These are phyloP conservation scores for Podila epicladia DNA, from an alignment of 192 early-diverging fungal genomes.

Conservation along the genomic window DNA sequence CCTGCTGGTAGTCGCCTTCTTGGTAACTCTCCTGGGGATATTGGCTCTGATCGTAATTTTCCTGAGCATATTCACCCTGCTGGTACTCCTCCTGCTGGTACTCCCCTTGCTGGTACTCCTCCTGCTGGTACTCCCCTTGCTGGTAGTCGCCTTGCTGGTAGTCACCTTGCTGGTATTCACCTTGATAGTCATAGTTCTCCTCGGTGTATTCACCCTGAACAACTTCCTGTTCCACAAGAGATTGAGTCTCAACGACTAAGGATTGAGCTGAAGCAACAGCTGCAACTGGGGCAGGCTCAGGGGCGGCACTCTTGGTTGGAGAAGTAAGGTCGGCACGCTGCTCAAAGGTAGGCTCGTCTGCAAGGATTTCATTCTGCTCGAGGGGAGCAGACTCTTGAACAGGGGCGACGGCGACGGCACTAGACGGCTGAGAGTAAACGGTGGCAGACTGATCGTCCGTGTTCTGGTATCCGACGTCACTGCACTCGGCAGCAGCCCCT, in stretches of 20 bases:
- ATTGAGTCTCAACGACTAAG: neutral
- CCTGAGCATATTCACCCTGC: conserved; percentile 1
- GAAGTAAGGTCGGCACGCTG: conserved; percentile 9
- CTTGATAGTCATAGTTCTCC: conserved; percentile 5
- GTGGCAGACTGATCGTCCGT: neutral
- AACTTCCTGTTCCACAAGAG: neutral
- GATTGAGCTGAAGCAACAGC: neutral
- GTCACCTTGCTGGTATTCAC: conserved; percentile 5
- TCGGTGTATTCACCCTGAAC: neutral
- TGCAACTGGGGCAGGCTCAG: neutral
- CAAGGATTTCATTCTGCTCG: conserved; percentile 9
- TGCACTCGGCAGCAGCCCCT: conserved; percentile 21
- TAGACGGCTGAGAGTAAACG: neutral
- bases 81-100: conserved; percentile 10
- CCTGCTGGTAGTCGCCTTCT: neutral
- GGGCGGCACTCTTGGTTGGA: neutral
- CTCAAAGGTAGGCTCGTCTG: conserved; percentile 32
- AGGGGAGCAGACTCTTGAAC: neutral
- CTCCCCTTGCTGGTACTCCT: neutral
- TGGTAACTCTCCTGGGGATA: neutral
- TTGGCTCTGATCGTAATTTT: neutral
- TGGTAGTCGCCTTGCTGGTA: conserved; percentile 12
- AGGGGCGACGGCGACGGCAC: neutral
- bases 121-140: conserved; percentile 10
- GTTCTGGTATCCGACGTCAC: conserved; percentile 2